Percentiles rank a stretch among this genome's conserved stretches.
Conservation (phyloP, 1,284 basidiomycete genomes). For the Mycosarcoma maydis region DNA sequence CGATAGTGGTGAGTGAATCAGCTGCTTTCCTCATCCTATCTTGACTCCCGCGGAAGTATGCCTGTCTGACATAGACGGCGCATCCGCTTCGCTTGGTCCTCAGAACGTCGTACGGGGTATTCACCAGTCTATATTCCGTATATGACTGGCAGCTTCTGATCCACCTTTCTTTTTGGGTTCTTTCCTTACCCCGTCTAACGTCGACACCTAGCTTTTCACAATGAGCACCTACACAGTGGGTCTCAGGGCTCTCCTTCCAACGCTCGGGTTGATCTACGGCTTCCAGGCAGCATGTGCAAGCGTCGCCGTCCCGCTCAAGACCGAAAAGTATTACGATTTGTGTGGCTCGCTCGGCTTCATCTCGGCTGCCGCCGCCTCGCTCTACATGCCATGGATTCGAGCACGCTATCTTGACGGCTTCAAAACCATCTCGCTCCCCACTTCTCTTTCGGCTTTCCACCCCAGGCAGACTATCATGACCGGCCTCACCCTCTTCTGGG, state of each 20-base stretch:
- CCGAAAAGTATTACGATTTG: constrained; percentile 61
- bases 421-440: constrained; percentile 38
- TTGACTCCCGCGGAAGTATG: background rate
- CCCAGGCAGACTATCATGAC: constrained; percentile 74
- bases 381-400: constrained; percentile 70
- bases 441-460: constrained; percentile 70
- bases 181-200: background rate
- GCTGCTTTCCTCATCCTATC: background rate
- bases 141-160: background rate
- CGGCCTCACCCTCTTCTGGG: constrained; percentile 74
- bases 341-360: constrained; percentile 76
- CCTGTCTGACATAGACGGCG: too few relatives aligned
- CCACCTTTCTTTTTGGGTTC: background rate
- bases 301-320: constrained; percentile 49
- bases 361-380: constrained; percentile 73
- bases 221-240: constrained; percentile 51
- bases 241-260: constrained; percentile 49
- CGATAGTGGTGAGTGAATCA: background rate
- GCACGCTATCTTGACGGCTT: constrained; percentile 44
- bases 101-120: too few relatives aligned
- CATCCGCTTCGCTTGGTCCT: too few relatives aligned
- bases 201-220: background rate
- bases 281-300: constrained; percentile 52
- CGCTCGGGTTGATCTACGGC: constrained; percentile 54
- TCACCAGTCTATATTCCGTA: too few relatives aligned